Conservation (phyloP, 73 alveolate genomes). For the Symbiodinium natans region DNA sequence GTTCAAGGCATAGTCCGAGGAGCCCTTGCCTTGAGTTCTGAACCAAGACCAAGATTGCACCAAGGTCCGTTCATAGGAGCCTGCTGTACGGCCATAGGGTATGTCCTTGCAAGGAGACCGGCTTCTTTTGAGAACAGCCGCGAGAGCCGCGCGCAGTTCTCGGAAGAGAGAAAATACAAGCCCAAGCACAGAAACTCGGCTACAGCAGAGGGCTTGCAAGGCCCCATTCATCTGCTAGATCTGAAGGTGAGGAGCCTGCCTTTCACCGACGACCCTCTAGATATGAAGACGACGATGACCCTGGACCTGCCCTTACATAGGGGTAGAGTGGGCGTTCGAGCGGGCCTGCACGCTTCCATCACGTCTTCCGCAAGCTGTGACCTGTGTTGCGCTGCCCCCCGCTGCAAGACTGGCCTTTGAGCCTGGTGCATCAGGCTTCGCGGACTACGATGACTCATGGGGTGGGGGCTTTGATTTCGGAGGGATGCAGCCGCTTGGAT, state of each 20-base stretch:
- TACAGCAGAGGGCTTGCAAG: background rate
- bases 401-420: no score
- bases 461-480: constrained; percentile 58
- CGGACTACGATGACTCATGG: background rate
- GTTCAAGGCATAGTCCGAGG: constrained; percentile 39
- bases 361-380: background rate
- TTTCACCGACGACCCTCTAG: background rate
- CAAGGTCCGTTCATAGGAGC: background rate
- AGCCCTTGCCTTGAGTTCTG: background rate
- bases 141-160: background rate
- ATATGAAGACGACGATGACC: background rate
- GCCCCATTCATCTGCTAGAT: background rate
- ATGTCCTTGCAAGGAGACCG: background rate
- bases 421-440: background rate
- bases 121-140: background rate
- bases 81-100: constrained; percentile 8
- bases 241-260: background rate
- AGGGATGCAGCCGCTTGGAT: constrained; percentile 62
- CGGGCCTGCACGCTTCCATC: background rate
- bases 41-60: background rate
- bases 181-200: background rate
- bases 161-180: background rate
- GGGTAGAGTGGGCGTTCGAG: no score
- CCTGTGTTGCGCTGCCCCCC: background rate
- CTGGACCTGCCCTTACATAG: background rate